Conservation (phyloP, 2,329 filamentous ascomycete species). For the Chaetomium sp. region DNA sequence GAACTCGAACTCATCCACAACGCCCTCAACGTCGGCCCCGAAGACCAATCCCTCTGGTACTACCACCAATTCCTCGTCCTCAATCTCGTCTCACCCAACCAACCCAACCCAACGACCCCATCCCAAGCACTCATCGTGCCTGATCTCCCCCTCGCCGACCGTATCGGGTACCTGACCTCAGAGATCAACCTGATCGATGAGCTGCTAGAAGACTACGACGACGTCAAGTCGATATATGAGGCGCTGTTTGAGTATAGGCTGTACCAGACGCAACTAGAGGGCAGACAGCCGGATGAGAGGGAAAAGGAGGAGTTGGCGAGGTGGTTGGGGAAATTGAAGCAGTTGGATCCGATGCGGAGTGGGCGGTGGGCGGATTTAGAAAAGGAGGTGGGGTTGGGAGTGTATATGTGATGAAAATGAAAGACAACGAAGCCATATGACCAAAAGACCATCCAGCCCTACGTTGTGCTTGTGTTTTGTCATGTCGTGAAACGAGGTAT, state of each 20-base stretch:
- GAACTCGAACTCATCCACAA: slow-evolving; percentile 72
- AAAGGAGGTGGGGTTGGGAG: slow-evolving; percentile 25
- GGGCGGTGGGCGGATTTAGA: slow-evolving; percentile 72
- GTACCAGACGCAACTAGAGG: slow-evolving; percentile 48
- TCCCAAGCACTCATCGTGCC: slow-evolving; percentile 28
- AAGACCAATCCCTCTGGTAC: slow-evolving; percentile 95
- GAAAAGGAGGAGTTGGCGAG: slow-evolving; percentile 39
- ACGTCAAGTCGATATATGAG: slow-evolving; percentile 81
- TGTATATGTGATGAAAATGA: too few species aligned
- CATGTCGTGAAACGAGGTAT: too few species aligned
- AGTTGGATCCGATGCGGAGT: slow-evolving; percentile 65
- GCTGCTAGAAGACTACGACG: slow-evolving; percentile 51
- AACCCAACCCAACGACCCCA: slow-evolving; percentile 50
- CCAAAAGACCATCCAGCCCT: too few species aligned
- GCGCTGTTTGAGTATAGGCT: slow-evolving; percentile 70
- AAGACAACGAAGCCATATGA: too few species aligned
- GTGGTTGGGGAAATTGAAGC: slow-evolving; percentile 61
- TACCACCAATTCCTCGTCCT: slow-evolving; percentile 86
- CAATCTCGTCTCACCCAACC: slow-evolving; percentile 49
- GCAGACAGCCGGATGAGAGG: slow-evolving; percentile 32
- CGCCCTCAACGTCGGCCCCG: slow-evolving; percentile 80
- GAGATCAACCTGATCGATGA: slow-evolving; percentile 72
- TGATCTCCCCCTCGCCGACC: slow-evolving; percentile 54
- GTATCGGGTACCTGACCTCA: slow-evolving; percentile 56
- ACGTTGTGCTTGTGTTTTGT: too few species aligned